Conservation (phyloP, 2,329 filamentous ascomycete genomes). For the Trichoderma sp. region DNA sequence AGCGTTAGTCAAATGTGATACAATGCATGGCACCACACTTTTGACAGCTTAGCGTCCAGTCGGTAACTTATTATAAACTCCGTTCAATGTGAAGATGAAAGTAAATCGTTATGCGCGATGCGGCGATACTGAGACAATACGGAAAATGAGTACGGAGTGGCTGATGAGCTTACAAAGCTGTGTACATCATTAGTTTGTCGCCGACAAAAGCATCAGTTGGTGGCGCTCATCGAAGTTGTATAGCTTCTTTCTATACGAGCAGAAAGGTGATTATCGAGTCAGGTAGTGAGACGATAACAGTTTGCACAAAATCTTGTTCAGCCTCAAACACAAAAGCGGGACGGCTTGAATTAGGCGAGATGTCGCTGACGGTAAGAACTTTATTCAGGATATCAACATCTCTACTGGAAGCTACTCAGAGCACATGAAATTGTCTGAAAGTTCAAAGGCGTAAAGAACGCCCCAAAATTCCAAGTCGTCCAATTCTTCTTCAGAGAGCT, state of each 20-base stretch:
- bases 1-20: conserved; percentile 14
- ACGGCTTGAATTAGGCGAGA: not conserved
- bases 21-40: conserved; percentile 7
- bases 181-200: not conserved
- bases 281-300: not conserved
- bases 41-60: not conserved
- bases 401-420: not conserved
- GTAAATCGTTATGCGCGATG: not conserved
- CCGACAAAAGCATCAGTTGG: not conserved
- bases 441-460: not conserved
- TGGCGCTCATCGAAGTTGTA: not conserved
- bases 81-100: not conserved
- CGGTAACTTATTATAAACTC: not conserved
- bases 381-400: too few species aligned
- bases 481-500: not conserved
- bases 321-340: not conserved
- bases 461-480: not conserved
- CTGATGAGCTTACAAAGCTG: not conserved
- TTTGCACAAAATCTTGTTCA: not conserved
- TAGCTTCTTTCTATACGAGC: not conserved
- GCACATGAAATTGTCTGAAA: not conserved
- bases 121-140: not conserved
- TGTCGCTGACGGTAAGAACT: too few species aligned
- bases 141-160: not conserved
- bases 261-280: not conserved